A percentile compares a stretch with the other conserved stretches of the same genome.
These are phyloP conservation scores for Vanderwaltozyma verrucispora DNA, from an alignment of 805 yeast genomes.

Conservation along the genomic window DNA sequence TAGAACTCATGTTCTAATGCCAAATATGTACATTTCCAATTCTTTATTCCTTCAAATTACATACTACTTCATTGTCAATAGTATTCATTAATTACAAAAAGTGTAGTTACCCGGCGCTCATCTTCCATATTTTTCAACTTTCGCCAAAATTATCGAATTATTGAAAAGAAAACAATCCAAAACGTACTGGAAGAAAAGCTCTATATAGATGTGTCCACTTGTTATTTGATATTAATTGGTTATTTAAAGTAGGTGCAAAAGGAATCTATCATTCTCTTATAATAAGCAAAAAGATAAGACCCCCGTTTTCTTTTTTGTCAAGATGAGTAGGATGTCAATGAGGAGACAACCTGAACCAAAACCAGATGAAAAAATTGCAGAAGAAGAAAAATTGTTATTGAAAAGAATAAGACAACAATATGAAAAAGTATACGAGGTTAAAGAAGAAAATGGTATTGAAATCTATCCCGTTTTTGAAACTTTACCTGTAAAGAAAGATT, in stretches of 20 bases:
- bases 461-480: slow-evolving; percentile 24
- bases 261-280: too few relatives aligned
- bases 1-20: too few relatives aligned
- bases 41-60: too few relatives aligned
- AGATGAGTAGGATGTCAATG: neutral
- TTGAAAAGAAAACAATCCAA: neutral
- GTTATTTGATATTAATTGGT: too few relatives aligned
- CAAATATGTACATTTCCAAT: too few relatives aligned
- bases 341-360: slow-evolving; percentile 3
- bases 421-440: slow-evolving; percentile 16
- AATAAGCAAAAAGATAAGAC: too few relatives aligned
- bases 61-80: too few relatives aligned
- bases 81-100: neutral
- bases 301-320: neutral
- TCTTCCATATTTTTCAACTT: neutral
- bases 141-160: neutral
- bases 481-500: slow-evolving; percentile 57
- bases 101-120: neutral
- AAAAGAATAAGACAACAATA: slow-evolving; percentile 9
- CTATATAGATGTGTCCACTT: too few relatives aligned
- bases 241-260: too few relatives aligned
- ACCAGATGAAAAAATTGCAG: slow-evolving; percentile 3
- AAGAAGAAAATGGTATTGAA: slow-evolving; percentile 22
- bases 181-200: too few relatives aligned
- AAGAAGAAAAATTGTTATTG: slow-evolving; percentile 1